Evolutionary conservation across 2,329 filamentous ascomycete species (phyloP).

Genomic region (Penicillium griseofulvum): DNA sequence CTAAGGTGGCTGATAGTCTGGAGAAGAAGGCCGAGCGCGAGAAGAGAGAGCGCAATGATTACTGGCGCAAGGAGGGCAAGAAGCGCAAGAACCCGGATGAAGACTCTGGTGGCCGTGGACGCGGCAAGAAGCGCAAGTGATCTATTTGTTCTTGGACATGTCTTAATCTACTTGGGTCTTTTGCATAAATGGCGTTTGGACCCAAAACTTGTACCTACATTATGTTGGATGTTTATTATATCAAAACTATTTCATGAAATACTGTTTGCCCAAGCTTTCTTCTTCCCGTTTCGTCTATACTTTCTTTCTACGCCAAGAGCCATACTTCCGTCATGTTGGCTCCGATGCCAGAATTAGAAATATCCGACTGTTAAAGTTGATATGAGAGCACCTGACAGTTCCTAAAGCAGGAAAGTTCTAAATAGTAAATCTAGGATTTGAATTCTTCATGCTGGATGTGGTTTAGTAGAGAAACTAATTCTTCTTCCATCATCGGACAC

Average conservation of each 20-base stretch:
- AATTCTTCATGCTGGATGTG: neutral
- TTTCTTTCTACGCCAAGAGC: neutral
- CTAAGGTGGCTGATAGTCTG: slow-evolving; percentile 75
- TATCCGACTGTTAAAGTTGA: neutral
- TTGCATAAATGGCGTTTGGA: slow-evolving; percentile 29
- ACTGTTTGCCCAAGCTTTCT: neutral
- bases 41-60: slow-evolving; percentile 89
- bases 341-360: neutral
- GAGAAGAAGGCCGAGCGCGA: slow-evolving; percentile 85
- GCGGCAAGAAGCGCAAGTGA: slow-evolving; percentile 47
- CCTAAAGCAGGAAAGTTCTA: neutral
- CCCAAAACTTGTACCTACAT: slow-evolving; percentile 17
- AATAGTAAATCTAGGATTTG: neutral
- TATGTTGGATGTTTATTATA: slow-evolving; percentile 4
- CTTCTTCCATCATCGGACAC: neutral
- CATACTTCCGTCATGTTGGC: neutral
- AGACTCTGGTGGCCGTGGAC: slow-evolving; percentile 50
- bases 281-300: neutral
- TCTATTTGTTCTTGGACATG: slow-evolving; percentile 17
- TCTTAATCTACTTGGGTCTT: slow-evolving; percentile 13
- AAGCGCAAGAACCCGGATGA: slow-evolving; percentile 62
- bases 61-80: slow-evolving; percentile 86
- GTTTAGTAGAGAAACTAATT: neutral
- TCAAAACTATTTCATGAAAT: slow-evolving; percentile 1
- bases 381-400: neutral